Conservation (phyloP, 371 early-diverging fungal genomes). For the Mortierella sp. region DNA sequence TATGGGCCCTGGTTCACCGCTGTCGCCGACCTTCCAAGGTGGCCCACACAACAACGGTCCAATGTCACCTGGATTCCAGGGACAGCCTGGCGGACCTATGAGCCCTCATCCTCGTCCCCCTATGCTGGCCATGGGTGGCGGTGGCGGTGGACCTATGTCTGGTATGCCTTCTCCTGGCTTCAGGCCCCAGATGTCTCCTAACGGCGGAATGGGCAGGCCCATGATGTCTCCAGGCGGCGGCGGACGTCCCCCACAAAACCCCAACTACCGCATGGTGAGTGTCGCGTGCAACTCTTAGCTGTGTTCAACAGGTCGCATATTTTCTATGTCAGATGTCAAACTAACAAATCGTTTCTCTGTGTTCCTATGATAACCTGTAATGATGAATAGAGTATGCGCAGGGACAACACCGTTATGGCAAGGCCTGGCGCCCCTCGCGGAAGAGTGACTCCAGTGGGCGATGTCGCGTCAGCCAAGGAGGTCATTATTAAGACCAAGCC, state of each 20-base stretch:
- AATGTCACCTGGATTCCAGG: slow-evolving; percentile 44
- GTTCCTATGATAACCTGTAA: not conserved
- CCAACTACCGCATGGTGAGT: slow-evolving; percentile 48
- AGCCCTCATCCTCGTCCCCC: slow-evolving; percentile 43
- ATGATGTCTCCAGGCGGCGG: slow-evolving; percentile 40
- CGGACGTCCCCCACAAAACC: slow-evolving; percentile 33
- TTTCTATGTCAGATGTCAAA: not conserved
- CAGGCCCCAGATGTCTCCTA: slow-evolving; percentile 42
- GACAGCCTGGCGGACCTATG: slow-evolving; percentile 46
- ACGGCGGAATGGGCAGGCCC: slow-evolving; percentile 44
- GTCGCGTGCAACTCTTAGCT: not conserved
- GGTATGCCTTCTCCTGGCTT: slow-evolving; percentile 37
- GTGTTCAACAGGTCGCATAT: not conserved
- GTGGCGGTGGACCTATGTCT: slow-evolving; percentile 16
- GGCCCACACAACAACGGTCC: slow-evolving; percentile 37
- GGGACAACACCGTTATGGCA: slow-evolving; percentile 33
- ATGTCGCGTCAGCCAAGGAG: slow-evolving; percentile 40
- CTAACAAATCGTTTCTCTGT: not conserved
- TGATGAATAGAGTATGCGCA: slow-evolving; percentile 44
- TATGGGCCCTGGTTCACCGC: slow-evolving; percentile 42
- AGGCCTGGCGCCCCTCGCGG: slow-evolving; percentile 28
- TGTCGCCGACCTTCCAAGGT: slow-evolving; percentile 46
- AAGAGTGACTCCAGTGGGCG: slow-evolving; percentile 15
- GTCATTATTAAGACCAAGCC: slow-evolving; percentile 51
- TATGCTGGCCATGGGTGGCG: slow-evolving; percentile 56